These are phyloP conservation scores for Euphorbia peplus DNA, from an alignment of 345 rosid species.

Conservation along the genomic window DNA sequence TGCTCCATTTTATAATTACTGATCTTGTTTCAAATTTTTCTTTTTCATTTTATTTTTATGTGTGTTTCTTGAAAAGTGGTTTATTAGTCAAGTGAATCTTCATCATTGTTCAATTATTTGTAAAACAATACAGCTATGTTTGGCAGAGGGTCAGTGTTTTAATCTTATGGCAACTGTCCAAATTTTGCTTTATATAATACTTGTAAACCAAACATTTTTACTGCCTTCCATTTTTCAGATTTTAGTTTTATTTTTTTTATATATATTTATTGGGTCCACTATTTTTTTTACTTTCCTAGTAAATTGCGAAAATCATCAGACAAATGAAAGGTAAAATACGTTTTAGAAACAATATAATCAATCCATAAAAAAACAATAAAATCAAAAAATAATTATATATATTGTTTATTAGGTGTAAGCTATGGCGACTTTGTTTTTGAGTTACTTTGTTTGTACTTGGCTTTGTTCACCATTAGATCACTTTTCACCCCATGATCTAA, in stretches of 20 bases:
- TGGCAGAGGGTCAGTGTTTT: not conserved
- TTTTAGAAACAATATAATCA: too few relatives aligned
- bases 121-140: constrained; percentile 9
- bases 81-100: constrained; percentile 13
- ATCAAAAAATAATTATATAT: too few relatives aligned
- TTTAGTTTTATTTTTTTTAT: not conserved
- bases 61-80: not conserved
- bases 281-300: not conserved
- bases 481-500: too few relatives aligned
- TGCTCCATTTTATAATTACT: too few relatives aligned
- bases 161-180: not conserved
- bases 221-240: too few relatives aligned
- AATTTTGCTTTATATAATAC: not conserved
- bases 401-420: too few relatives aligned
- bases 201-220: not conserved
- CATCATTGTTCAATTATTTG: constrained; percentile 13
- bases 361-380: too few relatives aligned
- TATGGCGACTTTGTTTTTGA: too few relatives aligned
- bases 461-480: too few relatives aligned
- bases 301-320: not conserved
- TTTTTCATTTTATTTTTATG: not conserved
- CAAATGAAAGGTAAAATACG: not conserved
- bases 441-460: too few relatives aligned
- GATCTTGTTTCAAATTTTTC: too few relatives aligned
- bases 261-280: not conserved